These are phyloP conservation scores for Teratosphaeria epicoccoides DNA, from an alignment of 2,329 filamentous ascomycete species.

Conservation along the genomic window DNA sequence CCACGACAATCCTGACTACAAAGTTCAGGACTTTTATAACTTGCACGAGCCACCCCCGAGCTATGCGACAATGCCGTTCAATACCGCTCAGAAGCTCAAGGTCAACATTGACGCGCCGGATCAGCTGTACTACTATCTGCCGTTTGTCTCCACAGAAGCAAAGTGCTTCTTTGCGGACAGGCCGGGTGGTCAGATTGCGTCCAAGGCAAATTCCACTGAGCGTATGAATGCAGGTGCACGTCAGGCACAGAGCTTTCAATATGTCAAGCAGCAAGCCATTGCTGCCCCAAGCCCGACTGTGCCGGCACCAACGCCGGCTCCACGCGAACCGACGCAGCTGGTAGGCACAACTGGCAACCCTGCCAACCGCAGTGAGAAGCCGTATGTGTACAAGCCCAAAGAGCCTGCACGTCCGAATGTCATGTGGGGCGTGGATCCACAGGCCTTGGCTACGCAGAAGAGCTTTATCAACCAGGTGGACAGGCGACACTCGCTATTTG, in stretches of 20 bases:
- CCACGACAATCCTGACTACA: constrained; percentile 35
- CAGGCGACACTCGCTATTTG: constrained; percentile 6
- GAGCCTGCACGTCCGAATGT: constrained; percentile 18
- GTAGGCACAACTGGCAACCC: constrained; percentile 1
- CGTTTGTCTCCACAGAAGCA: constrained; percentile 75
- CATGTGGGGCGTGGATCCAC: constrained; percentile 20
- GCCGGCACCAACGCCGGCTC: constrained; percentile 1
- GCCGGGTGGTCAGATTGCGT: constrained; percentile 52
- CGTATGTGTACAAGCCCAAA: constrained; percentile 30
- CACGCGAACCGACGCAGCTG: constrained; percentile 1
- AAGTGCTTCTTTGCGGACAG: constrained; percentile 86
- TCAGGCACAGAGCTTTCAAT: not conserved
- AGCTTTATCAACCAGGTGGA: constrained; percentile 18
- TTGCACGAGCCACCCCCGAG: constrained; percentile 29
- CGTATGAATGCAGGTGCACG: constrained; percentile 39
- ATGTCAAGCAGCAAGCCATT: not conserved
- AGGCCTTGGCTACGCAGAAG: constrained; percentile 21
- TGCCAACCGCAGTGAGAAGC: constrained; percentile 17
- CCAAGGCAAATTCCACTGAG: constrained; percentile 62
- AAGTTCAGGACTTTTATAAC: constrained; percentile 60
- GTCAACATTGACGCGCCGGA: constrained; percentile 62
- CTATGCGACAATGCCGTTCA: constrained; percentile 32
- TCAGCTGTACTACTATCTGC: constrained; percentile 82
- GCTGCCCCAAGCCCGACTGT: constrained; percentile 1
- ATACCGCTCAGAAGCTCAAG: constrained; percentile 46